phyloP scores from a whole-genome alignment of 306 rosid species.

The Chamaecrista fasciculata region DNA sequence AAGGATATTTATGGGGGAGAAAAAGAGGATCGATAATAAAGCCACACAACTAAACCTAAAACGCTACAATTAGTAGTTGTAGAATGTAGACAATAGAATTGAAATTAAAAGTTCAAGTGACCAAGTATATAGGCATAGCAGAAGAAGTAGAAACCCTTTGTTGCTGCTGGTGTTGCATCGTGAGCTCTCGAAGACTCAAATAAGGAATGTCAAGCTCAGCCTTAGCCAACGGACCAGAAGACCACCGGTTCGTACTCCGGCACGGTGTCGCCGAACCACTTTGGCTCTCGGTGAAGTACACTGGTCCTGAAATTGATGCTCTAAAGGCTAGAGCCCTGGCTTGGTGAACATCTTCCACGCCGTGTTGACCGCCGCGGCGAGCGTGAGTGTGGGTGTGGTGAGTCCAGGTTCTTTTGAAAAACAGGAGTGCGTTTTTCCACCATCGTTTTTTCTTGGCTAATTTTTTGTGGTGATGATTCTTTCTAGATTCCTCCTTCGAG shows the following conservation, averaged over 20 bases:
- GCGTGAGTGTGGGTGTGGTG: conserved; percentile 1
- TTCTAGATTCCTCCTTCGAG: conserved; percentile 64
- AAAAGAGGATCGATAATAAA: neutral
- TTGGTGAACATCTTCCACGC: conserved; percentile 47
- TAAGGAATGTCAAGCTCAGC: conserved; percentile 63
- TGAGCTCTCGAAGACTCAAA: conserved; percentile 82
- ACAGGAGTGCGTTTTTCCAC: conserved; percentile 76
- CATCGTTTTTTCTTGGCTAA: conserved; percentile 56
- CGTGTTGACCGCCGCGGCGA: neutral
- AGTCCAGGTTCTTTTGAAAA: conserved; percentile 74
- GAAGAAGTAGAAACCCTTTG: conserved; percentile 74
- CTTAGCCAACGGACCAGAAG: conserved; percentile 72
- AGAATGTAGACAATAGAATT: too few species aligned
- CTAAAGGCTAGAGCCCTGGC: conserved; percentile 74
- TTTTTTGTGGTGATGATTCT: conserved; percentile 7
- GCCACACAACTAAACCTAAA: neutral
- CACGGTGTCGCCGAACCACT: conserved; percentile 67
- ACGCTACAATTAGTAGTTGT: neutral
- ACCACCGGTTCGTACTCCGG: conserved; percentile 47
- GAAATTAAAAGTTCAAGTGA: too few species aligned
- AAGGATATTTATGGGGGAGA: too few species aligned
- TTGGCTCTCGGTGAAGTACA: conserved; percentile 71
- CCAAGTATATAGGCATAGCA: conserved; percentile 78
- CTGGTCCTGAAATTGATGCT: conserved; percentile 79
- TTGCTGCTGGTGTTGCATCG: conserved; percentile 60